Percentiles rank a stretch among this genome's conserved stretches.
Conservation (phyloP, 441 rosid genomes). For the Sinapis alba region DNA sequence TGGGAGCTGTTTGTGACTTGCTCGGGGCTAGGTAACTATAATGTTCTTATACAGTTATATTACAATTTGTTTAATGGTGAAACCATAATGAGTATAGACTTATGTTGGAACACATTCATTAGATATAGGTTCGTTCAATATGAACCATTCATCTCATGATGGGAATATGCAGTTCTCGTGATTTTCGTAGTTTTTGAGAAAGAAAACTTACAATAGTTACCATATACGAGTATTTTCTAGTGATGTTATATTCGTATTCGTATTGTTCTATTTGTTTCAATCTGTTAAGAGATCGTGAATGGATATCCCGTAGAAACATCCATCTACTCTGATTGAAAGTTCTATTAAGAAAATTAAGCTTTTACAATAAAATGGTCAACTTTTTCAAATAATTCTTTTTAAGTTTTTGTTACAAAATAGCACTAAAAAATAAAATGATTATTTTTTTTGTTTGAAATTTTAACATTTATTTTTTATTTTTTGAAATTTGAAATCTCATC, state of each 20-base stretch:
- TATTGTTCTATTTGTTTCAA: not conserved
- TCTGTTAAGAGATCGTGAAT: not conserved
- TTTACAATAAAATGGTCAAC: no score
- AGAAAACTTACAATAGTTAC: not conserved
- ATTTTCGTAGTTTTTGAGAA: not conserved
- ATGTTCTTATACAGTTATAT: not conserved
- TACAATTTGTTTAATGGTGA: not conserved
- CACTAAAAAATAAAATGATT: no score
- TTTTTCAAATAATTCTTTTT: no score
- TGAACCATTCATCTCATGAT: not conserved
- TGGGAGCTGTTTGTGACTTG: constrained; percentile 4
- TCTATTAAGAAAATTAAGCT: not conserved
- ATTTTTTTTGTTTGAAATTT: no score
- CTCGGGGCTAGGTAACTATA: not conserved
- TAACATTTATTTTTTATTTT: no score
- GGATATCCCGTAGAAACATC: not conserved
- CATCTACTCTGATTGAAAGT: not conserved
- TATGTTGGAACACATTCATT: not conserved
- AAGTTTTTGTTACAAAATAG: no score
- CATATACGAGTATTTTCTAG: not conserved
- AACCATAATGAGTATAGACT: not conserved
- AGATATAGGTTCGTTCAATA: not conserved
- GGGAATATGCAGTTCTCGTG: not conserved
- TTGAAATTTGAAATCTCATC: no score
- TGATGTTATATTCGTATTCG: not conserved